These are phyloP conservation scores for Blastomyces percursus DNA, from an alignment of 2,329 filamentous ascomycete genomes.

Conservation along the genomic window DNA sequence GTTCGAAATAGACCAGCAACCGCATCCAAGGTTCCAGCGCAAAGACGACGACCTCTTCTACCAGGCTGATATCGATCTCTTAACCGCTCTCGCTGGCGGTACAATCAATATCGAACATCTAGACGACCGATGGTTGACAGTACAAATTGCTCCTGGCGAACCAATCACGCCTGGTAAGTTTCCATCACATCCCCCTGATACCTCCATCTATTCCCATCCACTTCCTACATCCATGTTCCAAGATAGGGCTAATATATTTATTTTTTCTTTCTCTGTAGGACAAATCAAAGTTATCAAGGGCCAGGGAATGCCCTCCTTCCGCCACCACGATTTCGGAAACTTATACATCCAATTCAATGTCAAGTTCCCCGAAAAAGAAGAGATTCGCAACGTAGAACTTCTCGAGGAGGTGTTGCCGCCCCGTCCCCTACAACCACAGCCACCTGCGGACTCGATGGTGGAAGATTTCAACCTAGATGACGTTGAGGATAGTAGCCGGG, in stretches of 20 bases:
- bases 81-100: slow-evolving; percentile 87
- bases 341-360: slow-evolving; percentile 96
- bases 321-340: slow-evolving; percentile 92
- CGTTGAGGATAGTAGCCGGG: slow-evolving; percentile 57
- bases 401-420: slow-evolving; percentile 79
- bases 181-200: slow-evolving; percentile 12
- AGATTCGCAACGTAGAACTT: slow-evolving; percentile 59
- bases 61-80: slow-evolving; percentile 87
- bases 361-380: slow-evolving; percentile 78
- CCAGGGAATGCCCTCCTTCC: slow-evolving; percentile 93
- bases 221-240: background rate
- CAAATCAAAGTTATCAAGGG: slow-evolving; percentile 87
- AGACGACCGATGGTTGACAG: slow-evolving; percentile 90
- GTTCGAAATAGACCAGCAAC: slow-evolving; percentile 99
- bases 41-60: slow-evolving; percentile 95
- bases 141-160: slow-evolving; percentile 88
- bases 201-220: background rate
- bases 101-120: slow-evolving; percentile 90
- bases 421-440: slow-evolving; percentile 51
- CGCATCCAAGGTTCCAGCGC: slow-evolving; percentile 87
- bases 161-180: slow-evolving; percentile 78
- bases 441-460: slow-evolving; percentile 77
- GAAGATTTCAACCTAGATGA: slow-evolving; percentile 83
- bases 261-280: slow-evolving; percentile 43
- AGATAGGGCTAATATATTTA: slow-evolving; percentile 1